Percentiles rank a stretch among this genome's conserved stretches.
Conservation (phyloP, 2,329 filamentous ascomycete species). For the Diaporthe vexans region DNA sequence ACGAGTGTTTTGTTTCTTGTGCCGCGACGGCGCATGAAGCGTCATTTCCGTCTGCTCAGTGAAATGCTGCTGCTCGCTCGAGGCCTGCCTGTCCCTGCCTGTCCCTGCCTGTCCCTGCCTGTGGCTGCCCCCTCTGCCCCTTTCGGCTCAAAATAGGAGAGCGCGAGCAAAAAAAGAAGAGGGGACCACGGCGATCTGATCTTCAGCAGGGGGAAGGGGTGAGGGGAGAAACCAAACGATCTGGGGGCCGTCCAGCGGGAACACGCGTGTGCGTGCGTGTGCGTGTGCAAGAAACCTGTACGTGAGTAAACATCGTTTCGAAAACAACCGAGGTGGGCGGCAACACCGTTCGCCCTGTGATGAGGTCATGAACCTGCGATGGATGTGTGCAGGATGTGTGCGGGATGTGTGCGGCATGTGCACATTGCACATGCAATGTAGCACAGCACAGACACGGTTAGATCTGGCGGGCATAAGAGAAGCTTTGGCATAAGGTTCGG, state of each 20-base stretch:
- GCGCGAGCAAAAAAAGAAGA: not conserved
- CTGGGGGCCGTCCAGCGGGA: slow-evolving; percentile 10
- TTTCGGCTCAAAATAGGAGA: slow-evolving; percentile 23
- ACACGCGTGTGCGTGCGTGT: not conserved
- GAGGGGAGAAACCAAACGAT: slow-evolving; percentile 29
- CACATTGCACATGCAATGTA: too few species aligned
- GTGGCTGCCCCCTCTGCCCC: slow-evolving; percentile 9
- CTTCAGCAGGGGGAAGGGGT: slow-evolving; percentile 4
- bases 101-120: too few species aligned
- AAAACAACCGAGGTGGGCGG: slow-evolving; percentile 6
- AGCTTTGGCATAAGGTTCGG: slow-evolving; percentile 25
- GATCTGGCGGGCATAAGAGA: not conserved
- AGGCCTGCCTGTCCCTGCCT: slow-evolving; percentile 25
- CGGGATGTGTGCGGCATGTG: too few species aligned
- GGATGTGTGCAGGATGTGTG: too few species aligned
- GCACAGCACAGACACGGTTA: not conserved
- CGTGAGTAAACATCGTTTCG: slow-evolving; percentile 10
- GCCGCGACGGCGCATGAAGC: slow-evolving; percentile 23
- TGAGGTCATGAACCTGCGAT: too few species aligned
- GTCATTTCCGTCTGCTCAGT: slow-evolving; percentile 25
- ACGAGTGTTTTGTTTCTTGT: slow-evolving; percentile 19
- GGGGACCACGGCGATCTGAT: slow-evolving; percentile 18
- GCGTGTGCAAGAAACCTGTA: too few species aligned
- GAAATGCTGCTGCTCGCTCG: not conserved
- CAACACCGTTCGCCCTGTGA: not conserved